A percentile compares a stretch with the other conserved stretches of the same genome.
Conservation (phyloP, 352 stramenopile species). For the Phytophthora hibernalis region DNA sequence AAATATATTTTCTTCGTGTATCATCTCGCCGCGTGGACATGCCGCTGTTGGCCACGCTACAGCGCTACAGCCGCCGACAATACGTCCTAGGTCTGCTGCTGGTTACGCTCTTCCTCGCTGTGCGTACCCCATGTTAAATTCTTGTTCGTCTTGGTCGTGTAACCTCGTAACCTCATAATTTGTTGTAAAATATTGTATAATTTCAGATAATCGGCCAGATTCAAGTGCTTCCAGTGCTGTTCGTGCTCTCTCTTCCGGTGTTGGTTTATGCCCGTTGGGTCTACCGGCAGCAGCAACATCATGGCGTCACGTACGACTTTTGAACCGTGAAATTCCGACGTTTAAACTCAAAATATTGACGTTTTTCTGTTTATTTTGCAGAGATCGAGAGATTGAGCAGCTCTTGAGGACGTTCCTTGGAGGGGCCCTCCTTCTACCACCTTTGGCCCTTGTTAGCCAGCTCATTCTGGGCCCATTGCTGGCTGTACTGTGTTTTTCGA, state of each 20-base stretch:
- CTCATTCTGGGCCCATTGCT: constrained; percentile 46
- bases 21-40: constrained; percentile 22
- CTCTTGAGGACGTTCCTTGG: constrained; percentile 62
- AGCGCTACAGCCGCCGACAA: constrained; percentile 42
- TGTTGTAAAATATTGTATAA: not conserved
- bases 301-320: constrained; percentile 55
- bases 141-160: not conserved
- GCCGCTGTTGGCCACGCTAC: constrained; percentile 39
- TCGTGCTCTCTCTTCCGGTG: constrained; percentile 40
- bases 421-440: constrained; percentile 49
- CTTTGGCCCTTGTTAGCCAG: constrained; percentile 55
- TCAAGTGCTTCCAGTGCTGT: constrained; percentile 35
- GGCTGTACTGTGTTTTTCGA: constrained; percentile 59
- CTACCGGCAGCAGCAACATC: constrained; percentile 49
- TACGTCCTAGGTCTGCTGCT: constrained; percentile 21
- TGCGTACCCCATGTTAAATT: constrained; percentile 7
- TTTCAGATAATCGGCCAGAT: constrained; percentile 40
- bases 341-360: constrained; percentile 1
- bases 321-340: not conserved
- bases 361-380: constrained; percentile 19
- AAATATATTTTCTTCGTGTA: not conserved
- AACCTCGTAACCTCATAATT: not conserved
- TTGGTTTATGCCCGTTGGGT: constrained; percentile 49
- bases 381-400: constrained; percentile 69
- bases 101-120: constrained; percentile 33